Percentiles rank a stretch among this genome's conserved stretches.
These are phyloP conservation scores for Crithidia sp. DNA, from an alignment of 208 protist genomes.

Conservation along the genomic window DNA sequence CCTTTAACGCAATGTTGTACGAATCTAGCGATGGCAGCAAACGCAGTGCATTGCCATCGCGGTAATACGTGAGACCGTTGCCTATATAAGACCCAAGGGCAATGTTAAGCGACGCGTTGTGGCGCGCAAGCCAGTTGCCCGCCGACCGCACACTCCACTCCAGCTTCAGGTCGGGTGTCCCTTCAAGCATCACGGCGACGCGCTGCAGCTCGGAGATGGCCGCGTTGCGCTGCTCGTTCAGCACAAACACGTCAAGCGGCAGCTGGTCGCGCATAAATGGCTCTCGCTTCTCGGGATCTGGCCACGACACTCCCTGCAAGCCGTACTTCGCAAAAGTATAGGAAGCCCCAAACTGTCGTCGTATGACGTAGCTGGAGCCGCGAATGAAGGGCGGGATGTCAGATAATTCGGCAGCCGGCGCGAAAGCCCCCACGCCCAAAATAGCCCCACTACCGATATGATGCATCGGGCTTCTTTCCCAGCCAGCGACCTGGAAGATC, in stretches of 20 bases:
- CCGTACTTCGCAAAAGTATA: not conserved
- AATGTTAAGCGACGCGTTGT: not conserved
- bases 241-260: not conserved
- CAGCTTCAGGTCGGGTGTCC: not conserved
- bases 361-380: not conserved
- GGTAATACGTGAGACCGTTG: not conserved
- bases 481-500: not conserved
- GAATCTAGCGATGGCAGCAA: not conserved
- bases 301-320: not conserved
- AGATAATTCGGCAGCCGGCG: not conserved
- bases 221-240: not conserved
- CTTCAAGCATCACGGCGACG: not conserved
- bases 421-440: not conserved
- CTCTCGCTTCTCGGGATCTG: not conserved
- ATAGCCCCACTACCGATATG: slow-evolving; percentile 5
- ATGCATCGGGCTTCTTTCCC: not conserved
- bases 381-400: not conserved
- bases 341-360: not conserved
- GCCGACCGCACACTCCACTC: not conserved
- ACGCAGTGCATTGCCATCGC: not conserved
- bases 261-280: not conserved
- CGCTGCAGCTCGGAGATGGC: not conserved
- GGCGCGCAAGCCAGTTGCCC: not conserved
- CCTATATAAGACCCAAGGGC: not conserved
- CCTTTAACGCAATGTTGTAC: too few relatives aligned